Evolutionary conservation across 202 grass and related monocot species (phyloP), one percentile per base, ranked within the genome.

Genomic region (Miscanthus sacchariflorus): DNA sequence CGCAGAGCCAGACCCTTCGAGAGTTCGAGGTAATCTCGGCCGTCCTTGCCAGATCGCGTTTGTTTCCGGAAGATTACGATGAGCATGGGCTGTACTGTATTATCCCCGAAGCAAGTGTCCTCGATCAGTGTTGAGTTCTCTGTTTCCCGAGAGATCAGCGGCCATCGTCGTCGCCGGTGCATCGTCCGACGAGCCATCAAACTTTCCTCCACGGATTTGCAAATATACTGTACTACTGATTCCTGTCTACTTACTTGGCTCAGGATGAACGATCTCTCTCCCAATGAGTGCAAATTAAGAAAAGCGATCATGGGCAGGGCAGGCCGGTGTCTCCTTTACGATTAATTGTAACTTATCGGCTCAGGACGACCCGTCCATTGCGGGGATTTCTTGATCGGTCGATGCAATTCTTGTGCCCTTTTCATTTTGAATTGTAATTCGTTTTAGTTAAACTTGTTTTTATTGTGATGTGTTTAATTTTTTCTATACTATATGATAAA

Each of bases 201-300:
- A 35, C 68, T 17, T 87, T 83, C 48, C 45, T 83, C 80, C 2
- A n/a, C 8, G n/a, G 48, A 52, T 70, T 42, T 84, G 81, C 76
- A 7, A 42, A 42, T 64, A 88, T 91, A 84, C 30, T 33, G 30
- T 56, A 56, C 18, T 59, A 9, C 19, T n/a, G 56, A 70, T 54
- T 81, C 76, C 69, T 84, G 85, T 70, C 83, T 42, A 4, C 25
- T 28, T 63, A 0, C 76, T 75, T 81, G 38, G 11, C 23, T 6
- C 48, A 35, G 61, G 38, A 46, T 58, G 19, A 75, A 69, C 58
- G 56, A 74, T 58, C 14, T 86, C 28, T 81, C 82, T 74, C 59
- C 80, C 48, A 77, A 52, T 12, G 58, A 59, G 27, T 63, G 40
- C 88, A 72, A 30, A 35, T 58, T 10, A 82, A 12, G 58, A 24